Base-by-base conservation (phyloP, 208 protist genomes). In the Leishmania guyanensis region DNA sequence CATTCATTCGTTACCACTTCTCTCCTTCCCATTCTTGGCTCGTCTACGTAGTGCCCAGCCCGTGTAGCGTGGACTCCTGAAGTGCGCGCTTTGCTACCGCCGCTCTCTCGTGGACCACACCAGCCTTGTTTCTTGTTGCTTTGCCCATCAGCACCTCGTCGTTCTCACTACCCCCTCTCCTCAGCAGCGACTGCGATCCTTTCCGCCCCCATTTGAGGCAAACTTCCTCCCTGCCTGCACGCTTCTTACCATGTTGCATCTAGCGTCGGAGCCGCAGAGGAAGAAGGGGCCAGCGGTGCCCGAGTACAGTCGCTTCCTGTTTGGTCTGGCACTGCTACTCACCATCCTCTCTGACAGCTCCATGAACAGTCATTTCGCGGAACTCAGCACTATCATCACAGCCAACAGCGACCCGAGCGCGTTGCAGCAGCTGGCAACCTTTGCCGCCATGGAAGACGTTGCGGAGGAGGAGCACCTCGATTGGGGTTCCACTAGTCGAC, bases 401-500 rank as follows among this genome's bases (percentile, higher is more conserved):
- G 75, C 75, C 46, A 79, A 76, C 65, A 81, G 73, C 17, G 78
- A 83, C 77, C 90, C 92, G 14, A 88, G 86, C 16, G 85, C 88
- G 1, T 81, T 95, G 75, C 86, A 92, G 79, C 90, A 95, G 82
- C 83, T 95, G 50, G 90, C 89, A 43, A 92, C 86, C 58, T 95
- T 95, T 75, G 88, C 83, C 5, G 89, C 92, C 16, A 74, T 95
- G 78, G 81, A 87, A 56, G 89, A 89, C 16, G 84, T 90, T 2
- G 92, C 90, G 51, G 90, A 95, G 82, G 90, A 94, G 85, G 86
- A 95, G 72, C 74, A 94, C 16, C 84, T 95, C 16, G 88, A 92
- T 81, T 95, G 92, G 88, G 92, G 90, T 26, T 85, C 87, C 36
- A 81, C 77, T 56, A 68, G 75, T 50, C 73, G 78, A 20, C 79